Base-by-base conservation (phyloP, 2,329 filamentous ascomycete genomes). In the Cladobotryum mycophilum region DNA sequence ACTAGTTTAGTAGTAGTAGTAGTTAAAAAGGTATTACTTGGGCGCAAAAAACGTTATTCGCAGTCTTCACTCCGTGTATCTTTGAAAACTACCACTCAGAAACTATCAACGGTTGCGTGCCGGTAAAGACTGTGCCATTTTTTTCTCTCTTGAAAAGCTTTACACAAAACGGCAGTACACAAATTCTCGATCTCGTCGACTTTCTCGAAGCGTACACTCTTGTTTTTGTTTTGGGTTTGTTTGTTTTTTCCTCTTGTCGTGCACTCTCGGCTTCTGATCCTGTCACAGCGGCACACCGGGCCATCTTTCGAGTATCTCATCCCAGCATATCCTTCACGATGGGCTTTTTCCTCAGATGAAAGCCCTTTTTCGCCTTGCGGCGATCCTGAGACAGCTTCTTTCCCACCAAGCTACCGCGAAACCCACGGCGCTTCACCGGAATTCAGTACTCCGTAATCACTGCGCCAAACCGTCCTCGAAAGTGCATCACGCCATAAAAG, bases 401-500 rank as follows among this genome's bases (percentile, higher is more conserved):
- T 53, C 40, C 44, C 51, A 30, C 41, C 47, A 48, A 51, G 51
- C 48, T 40, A 51, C 48, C 43, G 46, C 40, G 46, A 52, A 49
- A 52, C 12, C 42, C 49, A 45, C 37, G 46, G 50, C 41, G 50
- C 46, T 46, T 49, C 46, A 52, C 46, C 50, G 45, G 51, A 41
- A 47, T 50, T 53, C 51, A 50, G 43, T 53, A 53, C 51, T 53
- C 51, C 51, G 48, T 50, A 43, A 50, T 48, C 47, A 45, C 51
- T 53, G 51, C 51, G 51, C 51, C 51, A 45, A 53, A 53, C 51
- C 51, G 38, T 34, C 30, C 22, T 35, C 38, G 44, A 53, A 49
- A 51, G 49, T 51, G 51, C 51, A 53, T 51, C 51, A 51, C 51
- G 51, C 51, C 51, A 45, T 53, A 48, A 53, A 53, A 53, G 47